phyloP scores from a whole-genome alignment of 1,284 basidiomycete species.

The Bjerkandera adusta region DNA sequence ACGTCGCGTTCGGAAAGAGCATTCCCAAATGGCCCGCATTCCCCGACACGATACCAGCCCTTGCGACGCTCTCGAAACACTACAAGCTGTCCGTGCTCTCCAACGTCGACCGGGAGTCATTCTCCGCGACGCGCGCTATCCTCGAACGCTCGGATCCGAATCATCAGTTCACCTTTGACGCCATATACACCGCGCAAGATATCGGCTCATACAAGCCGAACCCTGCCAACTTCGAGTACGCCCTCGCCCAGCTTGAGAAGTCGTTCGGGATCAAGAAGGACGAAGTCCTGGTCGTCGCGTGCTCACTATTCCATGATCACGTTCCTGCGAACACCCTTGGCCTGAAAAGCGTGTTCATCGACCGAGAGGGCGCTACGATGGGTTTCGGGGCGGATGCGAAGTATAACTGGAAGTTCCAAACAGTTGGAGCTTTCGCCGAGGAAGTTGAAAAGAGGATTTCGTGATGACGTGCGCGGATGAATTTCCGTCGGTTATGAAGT shows the following conservation, averaged over 20 bases:
- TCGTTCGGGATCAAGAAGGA: constrained; percentile 43
- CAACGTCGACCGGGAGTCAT: constrained; percentile 68
- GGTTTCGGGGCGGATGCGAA: constrained; percentile 9
- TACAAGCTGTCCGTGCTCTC: constrained; percentile 72
- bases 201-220: constrained; percentile 69
- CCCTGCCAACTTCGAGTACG: constrained; percentile 50
- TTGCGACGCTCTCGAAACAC: constrained; percentile 53
- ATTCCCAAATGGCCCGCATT: constrained; percentile 63
- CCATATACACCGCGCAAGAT: constrained; percentile 67
- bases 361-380: constrained; percentile 15
- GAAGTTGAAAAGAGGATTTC: constrained; percentile 9
- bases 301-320: constrained; percentile 17
- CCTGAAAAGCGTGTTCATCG: constrained; percentile 16
- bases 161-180: constrained; percentile 56
- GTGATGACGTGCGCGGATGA: neutral
- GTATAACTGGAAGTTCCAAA: constrained; percentile 16
- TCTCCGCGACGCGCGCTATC: constrained; percentile 54
- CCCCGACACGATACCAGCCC: constrained; percentile 60
- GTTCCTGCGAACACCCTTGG: constrained; percentile 18
- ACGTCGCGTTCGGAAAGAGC: constrained; percentile 50
- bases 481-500: neutral
- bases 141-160: constrained; percentile 41
- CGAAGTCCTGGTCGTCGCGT: constrained; percentile 41
- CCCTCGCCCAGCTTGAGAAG: constrained; percentile 44
- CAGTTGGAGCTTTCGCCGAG: constrained; percentile 16